phyloP scores from a whole-genome alignment of 345 rosid genomes.

The Populus nigra region DNA sequence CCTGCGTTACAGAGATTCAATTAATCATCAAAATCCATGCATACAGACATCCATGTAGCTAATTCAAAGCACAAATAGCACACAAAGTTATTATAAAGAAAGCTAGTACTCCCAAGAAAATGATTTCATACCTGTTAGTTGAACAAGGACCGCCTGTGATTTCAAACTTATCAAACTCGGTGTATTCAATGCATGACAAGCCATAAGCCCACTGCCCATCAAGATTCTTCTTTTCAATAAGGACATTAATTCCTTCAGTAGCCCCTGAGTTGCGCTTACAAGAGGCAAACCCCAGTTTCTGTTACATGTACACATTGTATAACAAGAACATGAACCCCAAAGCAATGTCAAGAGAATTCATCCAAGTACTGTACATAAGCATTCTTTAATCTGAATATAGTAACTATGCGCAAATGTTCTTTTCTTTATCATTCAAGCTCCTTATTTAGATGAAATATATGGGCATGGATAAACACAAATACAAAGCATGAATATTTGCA shows the following conservation, averaged over 20 bases:
- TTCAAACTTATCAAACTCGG: conserved; percentile 81
- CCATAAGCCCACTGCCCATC: conserved; percentile 95
- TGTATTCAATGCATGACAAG: conserved; percentile 88
- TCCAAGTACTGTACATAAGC: not conserved
- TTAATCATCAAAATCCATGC: not conserved
- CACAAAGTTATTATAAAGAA: not conserved
- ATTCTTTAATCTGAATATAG: too few species aligned
- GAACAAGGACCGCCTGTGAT: conserved; percentile 40
- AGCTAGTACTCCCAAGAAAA: not conserved
- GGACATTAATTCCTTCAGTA: conserved; percentile 84
- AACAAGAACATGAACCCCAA: not conserved
- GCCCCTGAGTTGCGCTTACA: conserved; percentile 79
- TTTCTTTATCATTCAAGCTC: not conserved
- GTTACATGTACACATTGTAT: conserved; percentile 28
- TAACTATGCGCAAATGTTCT: not conserved
- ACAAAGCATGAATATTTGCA: not conserved
- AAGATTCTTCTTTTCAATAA: conserved; percentile 71
- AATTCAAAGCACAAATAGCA: not conserved
- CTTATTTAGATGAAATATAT: not conserved
- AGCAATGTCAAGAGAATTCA: not conserved
- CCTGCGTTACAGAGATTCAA: not conserved
- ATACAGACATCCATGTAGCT: not conserved
- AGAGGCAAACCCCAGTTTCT: conserved; percentile 93
- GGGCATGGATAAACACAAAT: not conserved
- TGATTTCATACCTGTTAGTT: conserved; percentile 36